These are phyloP conservation scores for Tephrocybe sp. DNA, from an alignment of 768 basidiomycete species.

Conservation along the genomic window DNA sequence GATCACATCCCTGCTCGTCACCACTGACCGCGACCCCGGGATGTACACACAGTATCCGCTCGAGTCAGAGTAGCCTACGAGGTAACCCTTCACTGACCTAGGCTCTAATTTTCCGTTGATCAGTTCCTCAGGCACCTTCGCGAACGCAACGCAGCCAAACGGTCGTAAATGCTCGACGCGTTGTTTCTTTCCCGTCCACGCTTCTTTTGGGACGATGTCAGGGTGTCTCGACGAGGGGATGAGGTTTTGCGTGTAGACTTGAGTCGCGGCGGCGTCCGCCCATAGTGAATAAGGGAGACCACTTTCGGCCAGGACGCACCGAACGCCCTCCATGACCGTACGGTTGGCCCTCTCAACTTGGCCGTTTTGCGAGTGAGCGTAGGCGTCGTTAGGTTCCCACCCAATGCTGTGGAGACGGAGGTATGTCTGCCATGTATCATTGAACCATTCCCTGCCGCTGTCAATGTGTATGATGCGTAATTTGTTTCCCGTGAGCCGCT, in stretches of 20 bases:
- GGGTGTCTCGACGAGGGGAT: not conserved
- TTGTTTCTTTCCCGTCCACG: not conserved
- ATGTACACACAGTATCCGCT: not conserved
- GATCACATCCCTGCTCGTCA: too few species aligned
- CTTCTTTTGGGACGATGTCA: not conserved
- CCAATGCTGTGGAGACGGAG: not conserved
- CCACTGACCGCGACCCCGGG: not conserved
- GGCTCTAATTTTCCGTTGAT: not conserved
- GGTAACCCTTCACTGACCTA: not conserved
- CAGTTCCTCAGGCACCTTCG: not conserved
- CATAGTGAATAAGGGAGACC: not conserved
- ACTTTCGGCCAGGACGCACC: not conserved
- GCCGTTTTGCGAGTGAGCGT: not conserved
- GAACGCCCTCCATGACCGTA: not conserved
- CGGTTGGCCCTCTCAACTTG: not conserved
- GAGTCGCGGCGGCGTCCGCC: not conserved
- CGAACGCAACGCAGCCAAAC: not conserved
- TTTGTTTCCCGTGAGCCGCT: not conserved
- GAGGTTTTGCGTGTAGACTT: not conserved
- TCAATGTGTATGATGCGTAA: not conserved
- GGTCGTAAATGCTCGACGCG: not conserved
- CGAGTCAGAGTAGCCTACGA: not conserved
- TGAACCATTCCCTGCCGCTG: not conserved
- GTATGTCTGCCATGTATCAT: not conserved
- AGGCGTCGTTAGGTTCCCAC: not conserved